Evolutionary conservation across 441 rosid species (phyloP).

Genomic region (Croton setiger): DNA sequence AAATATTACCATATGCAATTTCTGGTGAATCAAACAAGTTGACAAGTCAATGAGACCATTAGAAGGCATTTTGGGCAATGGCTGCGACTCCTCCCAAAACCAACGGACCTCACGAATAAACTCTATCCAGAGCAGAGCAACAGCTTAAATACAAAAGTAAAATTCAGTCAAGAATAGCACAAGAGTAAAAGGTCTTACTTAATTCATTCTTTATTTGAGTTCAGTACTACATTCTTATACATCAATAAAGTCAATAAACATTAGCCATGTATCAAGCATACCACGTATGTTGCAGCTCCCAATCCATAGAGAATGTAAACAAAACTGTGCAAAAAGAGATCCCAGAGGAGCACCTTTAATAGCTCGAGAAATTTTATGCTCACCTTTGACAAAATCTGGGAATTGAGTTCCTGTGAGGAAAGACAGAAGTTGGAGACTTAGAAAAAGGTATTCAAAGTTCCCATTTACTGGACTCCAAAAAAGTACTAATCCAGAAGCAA

Average conservation of each 20-base stretch:
- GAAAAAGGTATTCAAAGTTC: background rate
- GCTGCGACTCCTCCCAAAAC: constrained; percentile 98
- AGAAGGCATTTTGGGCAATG: constrained; percentile 70
- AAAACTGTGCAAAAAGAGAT: constrained; percentile 88
- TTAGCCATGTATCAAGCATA: constrained; percentile 35
- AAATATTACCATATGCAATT: constrained; percentile 82
- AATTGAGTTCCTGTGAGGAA: constrained; percentile 45
- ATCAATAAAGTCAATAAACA: constrained; percentile 5
- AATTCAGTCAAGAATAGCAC: constrained; percentile 16
- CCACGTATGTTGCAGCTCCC: constrained; percentile 96
- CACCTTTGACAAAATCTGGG: constrained; percentile 49
- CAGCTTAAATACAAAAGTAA: constrained; percentile 49
- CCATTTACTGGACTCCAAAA: background rate
- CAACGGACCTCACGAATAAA: constrained; percentile 97
- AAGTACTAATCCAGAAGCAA: background rate
- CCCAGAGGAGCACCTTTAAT: constrained; percentile 83
- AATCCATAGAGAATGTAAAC: constrained; percentile 83
- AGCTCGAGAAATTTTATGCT: constrained; percentile 76
- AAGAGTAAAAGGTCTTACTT: background rate
- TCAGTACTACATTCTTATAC: background rate
- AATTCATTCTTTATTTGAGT: background rate
- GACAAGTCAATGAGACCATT: constrained; percentile 76
- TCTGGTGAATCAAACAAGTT: constrained; percentile 88
- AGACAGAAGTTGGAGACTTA: constrained; percentile 9
- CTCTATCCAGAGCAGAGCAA: constrained; percentile 94